Evolutionary conservation across 192 early-diverging fungal species (phyloP).

Genomic region (Umbelopsis vinacea): DNA sequence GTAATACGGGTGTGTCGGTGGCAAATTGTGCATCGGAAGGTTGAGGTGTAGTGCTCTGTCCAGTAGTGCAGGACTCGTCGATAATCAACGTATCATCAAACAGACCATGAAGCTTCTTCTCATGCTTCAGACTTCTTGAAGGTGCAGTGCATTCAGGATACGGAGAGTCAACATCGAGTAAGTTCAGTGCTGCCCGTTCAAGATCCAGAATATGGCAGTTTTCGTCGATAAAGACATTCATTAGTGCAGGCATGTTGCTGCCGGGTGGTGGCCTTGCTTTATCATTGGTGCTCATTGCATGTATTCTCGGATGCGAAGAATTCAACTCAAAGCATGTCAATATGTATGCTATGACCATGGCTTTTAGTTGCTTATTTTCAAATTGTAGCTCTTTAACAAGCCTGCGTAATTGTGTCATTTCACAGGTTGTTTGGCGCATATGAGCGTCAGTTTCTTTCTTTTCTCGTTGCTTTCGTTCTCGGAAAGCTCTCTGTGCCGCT

Average conservation of each 20-base stretch:
- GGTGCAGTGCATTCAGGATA: conserved; percentile 8
- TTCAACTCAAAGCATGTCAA: conserved; percentile 17
- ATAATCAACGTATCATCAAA: conserved; percentile 13
- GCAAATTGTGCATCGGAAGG: neutral
- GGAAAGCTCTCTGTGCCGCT: conserved; percentile 32
- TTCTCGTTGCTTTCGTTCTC: conserved; percentile 33
- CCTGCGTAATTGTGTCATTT: neutral
- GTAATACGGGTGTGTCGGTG: neutral
- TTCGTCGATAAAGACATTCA: conserved; percentile 10
- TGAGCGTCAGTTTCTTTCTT: conserved; percentile 27
- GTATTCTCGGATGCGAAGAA: neutral
- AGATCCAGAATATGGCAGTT: neutral
- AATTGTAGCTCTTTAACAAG: neutral
- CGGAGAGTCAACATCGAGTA: conserved; percentile 1
- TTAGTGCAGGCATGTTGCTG: neutral
- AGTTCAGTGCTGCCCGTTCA: neutral
- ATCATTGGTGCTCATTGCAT: neutral
- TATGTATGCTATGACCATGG: neutral
- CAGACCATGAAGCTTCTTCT: neutral
- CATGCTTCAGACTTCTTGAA: conserved; percentile 6
- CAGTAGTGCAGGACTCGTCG: neutral
- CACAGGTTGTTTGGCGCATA: neutral
- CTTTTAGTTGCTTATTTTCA: conserved; percentile 16
- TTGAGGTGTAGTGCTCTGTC: too few species aligned
- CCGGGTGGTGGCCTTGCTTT: neutral